A percentile compares a stretch with the other conserved stretches of the same genome.
These are phyloP conservation scores for Aureobasidium namibiae DNA, from an alignment of 2,329 filamentous ascomycete genomes.

Conservation along the genomic window DNA sequence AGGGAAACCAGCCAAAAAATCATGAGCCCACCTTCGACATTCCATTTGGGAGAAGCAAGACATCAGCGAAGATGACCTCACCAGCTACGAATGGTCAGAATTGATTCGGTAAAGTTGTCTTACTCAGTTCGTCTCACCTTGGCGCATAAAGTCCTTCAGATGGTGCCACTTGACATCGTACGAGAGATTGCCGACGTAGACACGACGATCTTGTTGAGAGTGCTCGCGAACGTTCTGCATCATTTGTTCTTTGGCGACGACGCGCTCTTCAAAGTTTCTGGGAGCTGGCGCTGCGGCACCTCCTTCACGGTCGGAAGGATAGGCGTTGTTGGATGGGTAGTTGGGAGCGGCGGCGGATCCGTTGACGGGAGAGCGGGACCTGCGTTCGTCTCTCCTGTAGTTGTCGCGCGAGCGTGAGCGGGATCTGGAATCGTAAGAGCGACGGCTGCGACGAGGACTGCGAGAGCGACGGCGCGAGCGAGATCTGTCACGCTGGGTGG, in stretches of 20 bases:
- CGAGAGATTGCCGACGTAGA: slow-evolving; percentile 97
- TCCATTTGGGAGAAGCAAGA: slow-evolving; percentile 98
- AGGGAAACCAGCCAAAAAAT: slow-evolving; percentile 69
- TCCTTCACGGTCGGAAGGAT: slow-evolving; percentile 10
- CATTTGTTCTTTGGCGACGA: slow-evolving; percentile 83
- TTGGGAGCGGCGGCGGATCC: slow-evolving; percentile 57
- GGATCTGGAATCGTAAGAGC: slow-evolving; percentile 59
- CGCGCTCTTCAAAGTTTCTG: slow-evolving; percentile 76
- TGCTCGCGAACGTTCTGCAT: slow-evolving; percentile 90
- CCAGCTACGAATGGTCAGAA: slow-evolving; percentile 56
- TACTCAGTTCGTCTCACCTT: slow-evolving; percentile 59
- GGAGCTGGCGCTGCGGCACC: slow-evolving; percentile 23
- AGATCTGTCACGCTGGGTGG: slow-evolving; percentile 68
- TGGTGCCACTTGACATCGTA: slow-evolving; percentile 99
- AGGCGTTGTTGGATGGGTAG: slow-evolving; percentile 47
- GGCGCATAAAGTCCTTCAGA: slow-evolving; percentile 99
- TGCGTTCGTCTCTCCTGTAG: slow-evolving; percentile 37
- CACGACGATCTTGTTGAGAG: slow-evolving; percentile 95
- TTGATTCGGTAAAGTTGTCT: background rate
- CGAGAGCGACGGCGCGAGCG: slow-evolving; percentile 59
- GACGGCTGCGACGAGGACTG: slow-evolving; percentile 44
- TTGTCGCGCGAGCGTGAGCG: slow-evolving; percentile 70
- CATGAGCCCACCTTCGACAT: slow-evolving; percentile 99
- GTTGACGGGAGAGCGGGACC: slow-evolving; percentile 80
- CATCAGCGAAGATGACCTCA: slow-evolving; percentile 99